A percentile compares a stretch with the other conserved stretches of the same genome.
phyloP scores from a whole-genome alignment of 2,329 filamentous ascomycete species.

The Colletotrichum lupini region DNA sequence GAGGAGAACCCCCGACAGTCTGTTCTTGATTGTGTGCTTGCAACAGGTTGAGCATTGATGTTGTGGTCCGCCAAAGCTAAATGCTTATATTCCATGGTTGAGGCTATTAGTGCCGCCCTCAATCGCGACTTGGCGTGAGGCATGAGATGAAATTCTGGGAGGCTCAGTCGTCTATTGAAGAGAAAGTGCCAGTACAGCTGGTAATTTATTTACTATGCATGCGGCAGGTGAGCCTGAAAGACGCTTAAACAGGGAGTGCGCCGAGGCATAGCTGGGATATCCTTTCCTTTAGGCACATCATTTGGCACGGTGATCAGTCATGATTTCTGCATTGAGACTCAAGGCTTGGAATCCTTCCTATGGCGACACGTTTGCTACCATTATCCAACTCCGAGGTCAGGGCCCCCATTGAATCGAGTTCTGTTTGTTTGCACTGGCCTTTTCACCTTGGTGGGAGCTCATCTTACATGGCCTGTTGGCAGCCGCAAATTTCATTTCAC shows the following conservation, averaged over 20 bases:
- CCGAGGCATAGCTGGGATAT: not conserved
- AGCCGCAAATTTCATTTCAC: not conserved
- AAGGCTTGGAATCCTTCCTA: not conserved
- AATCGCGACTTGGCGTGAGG: not conserved
- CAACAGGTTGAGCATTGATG: not conserved
- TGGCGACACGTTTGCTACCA: not conserved
- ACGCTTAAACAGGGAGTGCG: not conserved
- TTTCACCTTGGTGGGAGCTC: constrained; percentile 10
- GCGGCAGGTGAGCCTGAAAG: not conserved
- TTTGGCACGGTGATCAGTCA: not conserved
- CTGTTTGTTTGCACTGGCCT: constrained; percentile 12
- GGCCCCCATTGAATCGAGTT: not conserved
- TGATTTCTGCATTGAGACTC: constrained; percentile 3
- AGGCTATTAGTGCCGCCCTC: not conserved
- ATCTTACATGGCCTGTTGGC: not conserved
- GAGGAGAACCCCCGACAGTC: not conserved
- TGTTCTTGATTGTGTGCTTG: not conserved
- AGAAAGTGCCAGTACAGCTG: not conserved
- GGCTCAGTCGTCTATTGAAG: not conserved
- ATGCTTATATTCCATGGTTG: not conserved
- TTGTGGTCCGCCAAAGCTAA: not conserved
- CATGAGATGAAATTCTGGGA: not conserved
- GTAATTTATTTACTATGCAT: not conserved
- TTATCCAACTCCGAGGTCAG: not conserved
- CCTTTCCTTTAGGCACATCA: not conserved